Evolutionary conservation across 2,329 filamentous ascomycete genomes (phyloP).

Genomic region (Apiospora kogelbergensis): DNA sequence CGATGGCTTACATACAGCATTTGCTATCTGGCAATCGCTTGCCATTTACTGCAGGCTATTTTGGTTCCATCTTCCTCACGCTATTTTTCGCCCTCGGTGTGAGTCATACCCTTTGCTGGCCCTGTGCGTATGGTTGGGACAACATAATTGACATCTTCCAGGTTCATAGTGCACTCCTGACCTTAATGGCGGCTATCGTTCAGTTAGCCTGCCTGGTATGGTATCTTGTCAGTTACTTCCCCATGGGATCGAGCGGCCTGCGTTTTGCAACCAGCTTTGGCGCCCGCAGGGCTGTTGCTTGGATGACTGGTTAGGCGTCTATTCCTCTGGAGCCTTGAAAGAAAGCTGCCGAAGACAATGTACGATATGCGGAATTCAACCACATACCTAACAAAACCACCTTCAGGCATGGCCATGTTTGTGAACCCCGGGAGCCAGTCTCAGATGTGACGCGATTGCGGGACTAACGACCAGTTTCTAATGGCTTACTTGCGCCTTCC

Average conservation of each 20-base stretch:
- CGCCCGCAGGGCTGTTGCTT: slow-evolving; percentile 77
- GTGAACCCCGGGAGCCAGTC: neutral
- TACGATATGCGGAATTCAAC: neutral
- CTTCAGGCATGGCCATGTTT: neutral
- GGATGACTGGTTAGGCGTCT: slow-evolving; percentile 72
- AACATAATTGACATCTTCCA: slow-evolving; percentile 35
- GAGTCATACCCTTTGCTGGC: slow-evolving; percentile 47
- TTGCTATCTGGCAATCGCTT: slow-evolving; percentile 80
- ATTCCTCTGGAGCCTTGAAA: neutral
- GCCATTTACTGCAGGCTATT: slow-evolving; percentile 92
- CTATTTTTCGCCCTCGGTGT: slow-evolving; percentile 92
- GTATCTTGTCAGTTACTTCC: slow-evolving; percentile 97
- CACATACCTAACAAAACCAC: neutral
- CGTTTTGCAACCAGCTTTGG: slow-evolving; percentile 86
- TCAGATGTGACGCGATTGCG: neutral
- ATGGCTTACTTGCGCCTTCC: neutral
- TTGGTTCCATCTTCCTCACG: slow-evolving; percentile 87
- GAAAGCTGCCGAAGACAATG: neutral
- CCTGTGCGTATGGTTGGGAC: neutral
- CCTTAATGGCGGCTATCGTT: slow-evolving; percentile 77
- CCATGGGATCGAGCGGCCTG: slow-evolving; percentile 89
- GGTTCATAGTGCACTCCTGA: slow-evolving; percentile 83
- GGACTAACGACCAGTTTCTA: neutral
- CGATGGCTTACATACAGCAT: slow-evolving; percentile 78
- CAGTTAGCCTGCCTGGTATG: slow-evolving; percentile 83